Percentiles rank a stretch among this genome's conserved stretches.
Evolutionary conservation across 306 rosid species (phyloP).

Genomic region (Cajanus cajan): DNA sequence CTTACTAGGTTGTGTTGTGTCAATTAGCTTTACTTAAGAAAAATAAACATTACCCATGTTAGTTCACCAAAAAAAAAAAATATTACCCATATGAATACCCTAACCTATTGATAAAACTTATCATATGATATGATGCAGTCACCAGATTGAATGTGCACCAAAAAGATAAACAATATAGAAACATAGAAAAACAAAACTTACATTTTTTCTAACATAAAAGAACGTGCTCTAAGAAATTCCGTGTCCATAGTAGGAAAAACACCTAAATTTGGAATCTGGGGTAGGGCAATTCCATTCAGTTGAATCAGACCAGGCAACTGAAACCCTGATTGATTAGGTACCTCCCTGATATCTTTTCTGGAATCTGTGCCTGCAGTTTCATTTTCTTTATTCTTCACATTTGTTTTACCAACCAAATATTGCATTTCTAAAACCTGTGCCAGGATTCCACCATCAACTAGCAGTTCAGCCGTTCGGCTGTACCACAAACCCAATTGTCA

Average conservation of each 20-base stretch:
- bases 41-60: not conserved
- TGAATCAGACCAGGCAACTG: slow-evolving; percentile 60
- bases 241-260: slow-evolving; percentile 54
- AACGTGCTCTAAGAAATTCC: slow-evolving; percentile 58
- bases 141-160: not conserved
- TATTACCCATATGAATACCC: not conserved
- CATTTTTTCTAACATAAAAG: slow-evolving; percentile 65
- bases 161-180: not conserved
- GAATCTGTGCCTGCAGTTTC: slow-evolving; percentile 67
- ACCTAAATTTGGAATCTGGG: slow-evolving; percentile 44
- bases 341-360: slow-evolving; percentile 71
- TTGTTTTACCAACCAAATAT: not conserved
- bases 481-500: not conserved
- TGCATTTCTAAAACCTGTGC: slow-evolving; percentile 40
- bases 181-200: slow-evolving; percentile 37
- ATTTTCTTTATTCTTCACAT: slow-evolving; percentile 45
- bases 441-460: slow-evolving; percentile 30
- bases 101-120: not conserved
- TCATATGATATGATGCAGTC: not conserved
- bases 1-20: not conserved
- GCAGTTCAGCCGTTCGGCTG: not conserved
- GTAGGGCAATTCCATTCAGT: slow-evolving; percentile 58
- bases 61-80: not conserved
- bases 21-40: not conserved
- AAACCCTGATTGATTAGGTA: slow-evolving; percentile 66